Conservation (phyloP, 2,329 filamentous ascomycete genomes). For the Diaporthe ampelina region DNA sequence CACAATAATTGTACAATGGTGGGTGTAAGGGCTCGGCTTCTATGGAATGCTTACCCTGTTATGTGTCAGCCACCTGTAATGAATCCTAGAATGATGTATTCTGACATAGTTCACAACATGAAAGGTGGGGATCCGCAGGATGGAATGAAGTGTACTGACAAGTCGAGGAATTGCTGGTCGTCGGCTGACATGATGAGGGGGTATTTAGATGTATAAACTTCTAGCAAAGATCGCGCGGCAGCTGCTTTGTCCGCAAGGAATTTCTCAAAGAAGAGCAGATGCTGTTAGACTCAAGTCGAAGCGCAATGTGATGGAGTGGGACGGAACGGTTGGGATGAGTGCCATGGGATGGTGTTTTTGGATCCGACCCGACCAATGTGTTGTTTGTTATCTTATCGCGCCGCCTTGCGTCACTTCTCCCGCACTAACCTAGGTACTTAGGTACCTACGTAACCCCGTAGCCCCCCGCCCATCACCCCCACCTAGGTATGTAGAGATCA, state of each 20-base stretch:
- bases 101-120: too few relatives aligned
- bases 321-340: not conserved
- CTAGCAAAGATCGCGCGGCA: too few relatives aligned
- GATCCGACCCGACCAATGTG: not conserved
- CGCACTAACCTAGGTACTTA: too few relatives aligned
- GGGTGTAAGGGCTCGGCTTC: too few relatives aligned
- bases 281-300: not conserved
- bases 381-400: slow-evolving; percentile 6
- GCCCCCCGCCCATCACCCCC: too few relatives aligned
- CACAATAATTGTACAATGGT: not conserved
- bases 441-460: too few relatives aligned
- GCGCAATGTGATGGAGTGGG: not conserved
- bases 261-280: not conserved
- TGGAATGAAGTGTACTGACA: slow-evolving; percentile 6
- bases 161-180: slow-evolving; percentile 45
- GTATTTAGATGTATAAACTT: not conserved
- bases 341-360: slow-evolving; percentile 14
- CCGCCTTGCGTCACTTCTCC: slow-evolving; percentile 8
- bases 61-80: too few relatives aligned
- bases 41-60: too few relatives aligned
- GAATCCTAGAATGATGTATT: too few relatives aligned
- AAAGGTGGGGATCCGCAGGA: too few relatives aligned
- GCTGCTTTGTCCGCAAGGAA: not conserved
- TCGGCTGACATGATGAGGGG: slow-evolving; percentile 43
- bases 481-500: too few relatives aligned